Conservation (phyloP, 2,329 filamentous ascomycete species). For the Leptographium radiaticola region DNA sequence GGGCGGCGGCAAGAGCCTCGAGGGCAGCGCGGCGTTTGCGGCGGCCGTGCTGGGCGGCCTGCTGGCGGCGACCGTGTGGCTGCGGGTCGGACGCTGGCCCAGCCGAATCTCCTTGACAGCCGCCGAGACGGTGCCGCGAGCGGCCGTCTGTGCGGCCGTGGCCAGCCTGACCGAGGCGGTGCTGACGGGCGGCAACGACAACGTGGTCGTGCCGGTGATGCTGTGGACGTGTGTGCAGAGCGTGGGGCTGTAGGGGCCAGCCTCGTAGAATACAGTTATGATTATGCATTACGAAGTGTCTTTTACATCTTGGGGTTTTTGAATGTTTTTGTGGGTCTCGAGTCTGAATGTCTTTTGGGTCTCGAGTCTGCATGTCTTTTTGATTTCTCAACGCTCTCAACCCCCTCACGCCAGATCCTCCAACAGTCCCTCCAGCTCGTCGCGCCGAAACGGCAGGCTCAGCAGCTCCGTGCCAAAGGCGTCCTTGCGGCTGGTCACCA, state of each 20-base stretch:
- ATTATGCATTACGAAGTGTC: not conserved
- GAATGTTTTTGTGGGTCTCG: no score
- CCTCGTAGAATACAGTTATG: not conserved
- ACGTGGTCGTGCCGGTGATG: constrained; percentile 88
- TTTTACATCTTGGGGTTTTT: no score
- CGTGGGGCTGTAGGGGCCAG: constrained; percentile 48
- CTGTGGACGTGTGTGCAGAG: constrained; percentile 87
- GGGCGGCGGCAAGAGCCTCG: constrained; percentile 91
- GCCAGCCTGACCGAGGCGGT: constrained; percentile 92
- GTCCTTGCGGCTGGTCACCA: constrained; percentile 84
- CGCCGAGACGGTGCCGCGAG: constrained; percentile 50
- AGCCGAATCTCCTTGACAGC: not conserved
- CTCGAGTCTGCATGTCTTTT: no score
- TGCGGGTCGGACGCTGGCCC: constrained; percentile 61
- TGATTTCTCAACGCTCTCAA: not conserved
- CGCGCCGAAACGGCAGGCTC: constrained; percentile 71
- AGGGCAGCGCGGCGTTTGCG: constrained; percentile 75
- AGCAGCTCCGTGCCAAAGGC: constrained; percentile 72
- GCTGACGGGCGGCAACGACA: constrained; percentile 93
- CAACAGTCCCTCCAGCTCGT: constrained; percentile 78
- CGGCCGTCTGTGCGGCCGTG: constrained; percentile 57
- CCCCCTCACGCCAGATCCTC: constrained; percentile 55
- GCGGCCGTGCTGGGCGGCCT: constrained; percentile 66
- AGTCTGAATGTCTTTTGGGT: no score
- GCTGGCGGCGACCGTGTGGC: constrained; percentile 56